phyloP scores from a whole-genome alignment of 345 rosid species.

The Passiflora organensis region DNA sequence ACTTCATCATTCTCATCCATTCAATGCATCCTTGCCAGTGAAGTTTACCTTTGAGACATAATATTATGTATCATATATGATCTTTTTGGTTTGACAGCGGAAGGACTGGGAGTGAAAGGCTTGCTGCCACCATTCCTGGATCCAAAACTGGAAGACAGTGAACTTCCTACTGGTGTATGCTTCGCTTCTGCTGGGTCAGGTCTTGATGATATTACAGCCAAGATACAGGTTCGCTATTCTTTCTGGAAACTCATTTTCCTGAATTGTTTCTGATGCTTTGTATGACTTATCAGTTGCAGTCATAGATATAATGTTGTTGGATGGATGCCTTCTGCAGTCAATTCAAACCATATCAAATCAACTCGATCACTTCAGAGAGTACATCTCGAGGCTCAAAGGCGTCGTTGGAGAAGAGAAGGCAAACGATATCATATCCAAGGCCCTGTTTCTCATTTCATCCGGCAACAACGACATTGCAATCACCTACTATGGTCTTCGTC shows the following conservation, averaged over 20 bases:
- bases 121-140: conserved; percentile 5
- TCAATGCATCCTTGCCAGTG: too few relatives aligned
- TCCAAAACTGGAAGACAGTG: conserved; percentile 5
- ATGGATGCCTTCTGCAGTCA: too few relatives aligned
- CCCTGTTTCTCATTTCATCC: conserved; percentile 36
- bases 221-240: conserved; percentile 11
- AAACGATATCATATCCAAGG: conserved; percentile 33
- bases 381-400: conserved; percentile 35
- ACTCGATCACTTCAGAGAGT: conserved; percentile 40
- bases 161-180: conserved; percentile 3
- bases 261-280: too few relatives aligned
- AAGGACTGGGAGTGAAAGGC: conserved; percentile 1
- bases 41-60: background rate
- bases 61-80: background rate
- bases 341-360: conserved; percentile 28
- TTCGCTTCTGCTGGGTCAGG: conserved; percentile 15
- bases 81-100: background rate
- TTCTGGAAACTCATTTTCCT: too few relatives aligned
- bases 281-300: too few relatives aligned
- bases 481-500: conserved; percentile 34
- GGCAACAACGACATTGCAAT: conserved; percentile 65
- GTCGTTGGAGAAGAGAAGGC: conserved; percentile 46
- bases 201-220: background rate
- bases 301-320: too few relatives aligned
- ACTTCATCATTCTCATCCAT: background rate